A percentile compares a stretch with the other conserved stretches of the same genome.
These are phyloP conservation scores for Ceratocystis huliohia DNA, from an alignment of 2,329 filamentous ascomycete genomes.

Conservation along the genomic window DNA sequence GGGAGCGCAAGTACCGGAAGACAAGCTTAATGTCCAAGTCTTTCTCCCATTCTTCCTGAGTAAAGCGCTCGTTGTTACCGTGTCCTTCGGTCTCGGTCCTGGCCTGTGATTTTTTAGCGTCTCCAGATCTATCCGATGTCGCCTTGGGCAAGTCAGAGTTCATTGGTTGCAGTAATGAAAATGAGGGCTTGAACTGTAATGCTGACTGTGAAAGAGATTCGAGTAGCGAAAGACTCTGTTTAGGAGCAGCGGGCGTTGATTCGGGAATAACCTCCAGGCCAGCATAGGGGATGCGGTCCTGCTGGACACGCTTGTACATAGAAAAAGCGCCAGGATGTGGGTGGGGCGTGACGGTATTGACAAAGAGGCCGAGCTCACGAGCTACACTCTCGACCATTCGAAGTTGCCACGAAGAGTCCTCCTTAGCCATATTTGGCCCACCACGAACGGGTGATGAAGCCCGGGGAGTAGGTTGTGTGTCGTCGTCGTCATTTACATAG, in stretches of 20 bases:
- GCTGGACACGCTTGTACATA: conserved; percentile 56
- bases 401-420: conserved; percentile 54
- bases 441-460: conserved; percentile 29
- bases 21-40: conserved; percentile 85
- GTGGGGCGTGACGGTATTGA: conserved; percentile 64
- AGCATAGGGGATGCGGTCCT: conserved; percentile 60
- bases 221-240: conserved; percentile 21
- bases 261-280: conserved; percentile 57
- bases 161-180: conserved; percentile 22
- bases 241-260: conserved; percentile 24
- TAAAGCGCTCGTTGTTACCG: conserved; percentile 31
- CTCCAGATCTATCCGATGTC: background rate
- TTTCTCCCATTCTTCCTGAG: conserved; percentile 81
- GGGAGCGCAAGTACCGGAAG: conserved; percentile 71
- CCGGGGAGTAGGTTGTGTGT: conserved; percentile 37
- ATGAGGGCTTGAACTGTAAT: conserved; percentile 18
- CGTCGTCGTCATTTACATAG: conserved; percentile 42
- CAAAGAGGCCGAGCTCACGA: conserved; percentile 69
- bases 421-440: conserved; percentile 26
- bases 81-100: background rate
- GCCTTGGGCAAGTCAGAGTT: conserved; percentile 26
- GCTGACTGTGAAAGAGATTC: conserved; percentile 17
- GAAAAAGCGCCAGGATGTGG: conserved; percentile 74
- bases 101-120: background rate
- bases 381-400: conserved; percentile 74